Conservation (phyloP, 257 asterid species). For the Leonotis leonurus region DNA sequence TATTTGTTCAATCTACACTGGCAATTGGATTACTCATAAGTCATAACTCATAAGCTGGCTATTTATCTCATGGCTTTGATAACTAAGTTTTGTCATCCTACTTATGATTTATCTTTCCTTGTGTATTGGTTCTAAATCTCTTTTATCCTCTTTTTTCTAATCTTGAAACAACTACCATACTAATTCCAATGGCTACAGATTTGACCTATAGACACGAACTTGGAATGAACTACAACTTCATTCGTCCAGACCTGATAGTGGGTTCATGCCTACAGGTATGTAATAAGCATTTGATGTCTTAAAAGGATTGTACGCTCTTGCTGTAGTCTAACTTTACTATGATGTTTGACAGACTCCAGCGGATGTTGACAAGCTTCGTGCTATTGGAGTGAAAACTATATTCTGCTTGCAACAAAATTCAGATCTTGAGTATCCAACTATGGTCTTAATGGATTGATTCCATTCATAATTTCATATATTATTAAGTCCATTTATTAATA, state of each 20-base stretch:
- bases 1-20: neutral
- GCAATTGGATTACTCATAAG: too few relatives aligned
- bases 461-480: neutral
- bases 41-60: too few relatives aligned
- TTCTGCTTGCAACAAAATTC: conserved; percentile 85
- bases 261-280: conserved; percentile 96
- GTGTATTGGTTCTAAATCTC: neutral
- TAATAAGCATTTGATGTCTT: conserved; percentile 7
- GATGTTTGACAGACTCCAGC: conserved; percentile 59
- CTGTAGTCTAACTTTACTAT: neutral
- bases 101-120: neutral
- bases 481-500: neutral
- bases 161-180: conserved; percentile 11
- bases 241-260: conserved; percentile 83
- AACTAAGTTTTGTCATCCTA: neutral
- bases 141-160: neutral
- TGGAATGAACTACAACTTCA: conserved; percentile 92
- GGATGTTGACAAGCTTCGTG: conserved; percentile 93
- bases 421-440: conserved; percentile 90
- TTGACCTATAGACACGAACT: conserved; percentile 88
- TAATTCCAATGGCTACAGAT: conserved; percentile 32
- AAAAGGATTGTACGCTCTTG: neutral
- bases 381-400: conserved; percentile 84
- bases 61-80: neutral
- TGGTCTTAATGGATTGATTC: conserved; percentile 8